A percentile compares a stretch with the other conserved stretches of the same genome.
Conservation (phyloP, 1,284 basidiomycete genomes). For the Puccinia triticina region DNA sequence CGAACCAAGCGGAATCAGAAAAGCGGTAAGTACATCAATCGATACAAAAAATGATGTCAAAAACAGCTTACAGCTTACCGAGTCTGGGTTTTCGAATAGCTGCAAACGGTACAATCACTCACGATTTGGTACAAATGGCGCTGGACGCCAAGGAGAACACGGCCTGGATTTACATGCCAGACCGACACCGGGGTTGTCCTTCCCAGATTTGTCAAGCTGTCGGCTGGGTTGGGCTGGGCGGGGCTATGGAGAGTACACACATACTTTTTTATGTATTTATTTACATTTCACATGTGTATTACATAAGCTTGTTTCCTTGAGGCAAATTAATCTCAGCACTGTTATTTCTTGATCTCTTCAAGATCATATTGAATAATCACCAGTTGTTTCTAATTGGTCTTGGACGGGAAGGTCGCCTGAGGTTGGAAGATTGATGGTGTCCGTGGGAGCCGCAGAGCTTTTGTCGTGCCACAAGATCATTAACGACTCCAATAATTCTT, state of each 20-base stretch:
- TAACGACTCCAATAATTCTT: not conserved
- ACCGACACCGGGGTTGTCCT: not conserved
- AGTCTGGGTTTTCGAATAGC: too few relatives aligned
- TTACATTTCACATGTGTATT: not conserved
- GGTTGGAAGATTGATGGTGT: not conserved
- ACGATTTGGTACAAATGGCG: too few relatives aligned
- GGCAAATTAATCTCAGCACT: too few relatives aligned
- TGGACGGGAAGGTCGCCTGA: not conserved
- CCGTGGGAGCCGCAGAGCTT: not conserved
- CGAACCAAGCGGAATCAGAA: too few relatives aligned
- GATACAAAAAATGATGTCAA: too few relatives aligned
- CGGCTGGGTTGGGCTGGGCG: not conserved
- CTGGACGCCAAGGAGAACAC: too few relatives aligned
- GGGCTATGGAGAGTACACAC: not conserved
- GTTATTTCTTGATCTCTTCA: too few relatives aligned
- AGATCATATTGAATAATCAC: too few relatives aligned
- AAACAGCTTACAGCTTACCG: too few relatives aligned
- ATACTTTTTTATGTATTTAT: not conserved
- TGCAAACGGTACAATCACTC: too few relatives aligned
- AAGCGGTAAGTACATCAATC: too few relatives aligned
- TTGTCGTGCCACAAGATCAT: not conserved
- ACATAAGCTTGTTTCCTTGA: not conserved
- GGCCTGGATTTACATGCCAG: too few relatives aligned
- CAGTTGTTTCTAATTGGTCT: not conserved
- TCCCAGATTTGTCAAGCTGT: not conserved